phyloP scores from a whole-genome alignment of 176 grass and related monocot species.

The Cenchrus fungigraminus region DNA sequence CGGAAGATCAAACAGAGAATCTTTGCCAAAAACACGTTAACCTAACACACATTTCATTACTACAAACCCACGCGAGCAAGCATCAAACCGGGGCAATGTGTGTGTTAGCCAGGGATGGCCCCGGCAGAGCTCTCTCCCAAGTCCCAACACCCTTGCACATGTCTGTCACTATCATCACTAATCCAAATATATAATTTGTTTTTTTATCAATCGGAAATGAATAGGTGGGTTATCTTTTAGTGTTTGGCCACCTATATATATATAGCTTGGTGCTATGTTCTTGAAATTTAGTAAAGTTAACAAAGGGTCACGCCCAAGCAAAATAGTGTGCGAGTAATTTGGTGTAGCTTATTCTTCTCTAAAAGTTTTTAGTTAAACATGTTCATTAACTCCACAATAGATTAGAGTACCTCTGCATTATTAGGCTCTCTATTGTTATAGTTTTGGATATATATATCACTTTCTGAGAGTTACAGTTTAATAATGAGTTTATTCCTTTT shows the following conservation, averaged over 20 bases:
- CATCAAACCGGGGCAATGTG: not conserved
- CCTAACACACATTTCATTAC: not conserved
- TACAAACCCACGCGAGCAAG: not conserved
- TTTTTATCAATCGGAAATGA: not conserved
- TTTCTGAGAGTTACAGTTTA: not conserved
- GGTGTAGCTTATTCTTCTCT: not conserved
- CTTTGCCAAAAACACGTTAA: not conserved
- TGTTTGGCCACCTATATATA: not conserved
- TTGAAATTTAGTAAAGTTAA: not conserved
- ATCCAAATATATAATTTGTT: not conserved
- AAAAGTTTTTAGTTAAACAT: too few species aligned
- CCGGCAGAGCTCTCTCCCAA: too few species aligned
- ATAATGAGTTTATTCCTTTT: too few species aligned
- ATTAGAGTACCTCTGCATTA: not conserved
- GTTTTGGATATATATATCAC: not conserved
- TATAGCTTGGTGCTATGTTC: not conserved
- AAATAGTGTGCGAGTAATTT: not conserved
- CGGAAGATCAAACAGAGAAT: constrained; percentile 1
- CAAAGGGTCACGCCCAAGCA: not conserved
- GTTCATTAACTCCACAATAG: not conserved
- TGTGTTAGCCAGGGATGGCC: not conserved
- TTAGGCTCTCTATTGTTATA: not conserved
- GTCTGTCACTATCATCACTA: constrained; percentile 54
- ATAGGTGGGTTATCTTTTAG: not conserved
- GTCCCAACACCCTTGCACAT: constrained; percentile 56